Evolutionary conservation across 2,329 filamentous ascomycete species (phyloP).

Genomic region (Arthrobotrys megalospora): DNA sequence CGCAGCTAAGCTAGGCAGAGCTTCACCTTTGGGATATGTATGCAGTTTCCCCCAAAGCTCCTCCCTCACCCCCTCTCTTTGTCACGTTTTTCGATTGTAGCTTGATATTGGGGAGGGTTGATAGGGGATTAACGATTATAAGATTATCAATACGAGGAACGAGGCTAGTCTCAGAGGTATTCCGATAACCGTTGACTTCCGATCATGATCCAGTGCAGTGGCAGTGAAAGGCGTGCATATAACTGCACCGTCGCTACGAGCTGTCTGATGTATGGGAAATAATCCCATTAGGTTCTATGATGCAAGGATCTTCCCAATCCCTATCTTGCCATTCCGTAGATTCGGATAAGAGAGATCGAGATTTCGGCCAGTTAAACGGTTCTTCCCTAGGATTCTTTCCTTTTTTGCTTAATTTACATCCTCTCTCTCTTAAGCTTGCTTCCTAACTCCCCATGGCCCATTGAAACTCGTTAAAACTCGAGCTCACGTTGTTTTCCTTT

Average conservation of each 20-base stretch:
- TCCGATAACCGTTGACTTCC: slow-evolving; percentile 8
- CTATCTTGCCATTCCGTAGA: slow-evolving; percentile 25
- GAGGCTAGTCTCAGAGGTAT: neutral
- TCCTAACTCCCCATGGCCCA: neutral
- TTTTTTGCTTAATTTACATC: neutral
- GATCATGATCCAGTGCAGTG: slow-evolving; percentile 1
- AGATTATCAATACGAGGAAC: slow-evolving; percentile 18
- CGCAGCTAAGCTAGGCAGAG: neutral
- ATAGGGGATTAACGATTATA: neutral
- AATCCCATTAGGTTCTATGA: slow-evolving; percentile 13
- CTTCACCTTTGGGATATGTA: neutral
- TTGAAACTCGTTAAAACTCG: slow-evolving; percentile 19
- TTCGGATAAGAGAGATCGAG: slow-evolving; percentile 30
- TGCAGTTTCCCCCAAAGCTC: slow-evolving; percentile 1
- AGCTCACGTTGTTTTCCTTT: slow-evolving; percentile 4
- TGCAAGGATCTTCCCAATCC: slow-evolving; percentile 18
- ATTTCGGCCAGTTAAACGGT: slow-evolving; percentile 16
- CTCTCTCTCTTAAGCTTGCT: neutral
- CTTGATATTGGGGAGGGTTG: slow-evolving; percentile 19
- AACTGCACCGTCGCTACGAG: slow-evolving; percentile 24
- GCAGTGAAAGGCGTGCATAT: slow-evolving; percentile 8
- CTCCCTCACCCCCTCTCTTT: neutral
- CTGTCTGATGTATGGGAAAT: slow-evolving; percentile 1
- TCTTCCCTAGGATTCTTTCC: neutral
- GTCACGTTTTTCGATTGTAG: slow-evolving; percentile 24